Conservation (phyloP, 2,329 filamentous ascomycete species). For the Fusarium equiseti region DNA sequence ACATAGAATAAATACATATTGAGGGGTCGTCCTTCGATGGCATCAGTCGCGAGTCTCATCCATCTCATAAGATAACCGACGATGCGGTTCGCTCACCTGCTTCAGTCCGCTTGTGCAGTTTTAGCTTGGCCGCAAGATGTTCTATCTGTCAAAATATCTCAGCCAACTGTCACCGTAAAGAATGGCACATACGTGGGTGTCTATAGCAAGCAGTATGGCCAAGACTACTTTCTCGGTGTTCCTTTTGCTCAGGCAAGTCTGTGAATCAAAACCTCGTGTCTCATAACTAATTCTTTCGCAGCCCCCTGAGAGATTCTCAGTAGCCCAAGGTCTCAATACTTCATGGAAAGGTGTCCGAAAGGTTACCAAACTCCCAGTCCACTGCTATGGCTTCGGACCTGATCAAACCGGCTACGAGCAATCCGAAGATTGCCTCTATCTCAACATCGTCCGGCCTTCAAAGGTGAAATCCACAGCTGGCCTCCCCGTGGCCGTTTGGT, state of each 20-base stretch:
- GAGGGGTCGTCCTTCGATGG: background rate
- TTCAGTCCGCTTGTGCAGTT: background rate
- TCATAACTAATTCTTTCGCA: conserved; percentile 10
- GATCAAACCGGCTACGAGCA: conserved; percentile 42
- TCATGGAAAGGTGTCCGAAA: conserved; percentile 56
- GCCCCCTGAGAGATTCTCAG: conserved; percentile 35
- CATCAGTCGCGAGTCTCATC: background rate
- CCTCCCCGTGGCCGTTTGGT: conserved; percentile 70
- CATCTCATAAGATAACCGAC: background rate
- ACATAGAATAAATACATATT: background rate
- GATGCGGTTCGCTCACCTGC: background rate
- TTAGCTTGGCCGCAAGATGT: background rate
- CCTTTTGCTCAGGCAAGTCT: conserved; percentile 17
- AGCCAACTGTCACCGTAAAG: conserved; percentile 11
- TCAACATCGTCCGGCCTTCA: conserved; percentile 70
- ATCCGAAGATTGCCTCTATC: conserved; percentile 70
- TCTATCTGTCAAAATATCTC: background rate
- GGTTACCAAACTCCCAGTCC: conserved; percentile 59
- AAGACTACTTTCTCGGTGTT: conserved; percentile 29
- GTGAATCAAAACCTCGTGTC: fast-evolving
- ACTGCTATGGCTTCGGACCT: conserved; percentile 64
- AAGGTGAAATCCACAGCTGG: conserved; percentile 54
- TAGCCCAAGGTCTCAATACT: conserved; percentile 57
- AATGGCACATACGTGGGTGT: conserved; percentile 31
- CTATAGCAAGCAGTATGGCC: conserved; percentile 15